Conservation (phyloP, 352 stramenopile genomes). For the Phytophthora crassamura region DNA sequence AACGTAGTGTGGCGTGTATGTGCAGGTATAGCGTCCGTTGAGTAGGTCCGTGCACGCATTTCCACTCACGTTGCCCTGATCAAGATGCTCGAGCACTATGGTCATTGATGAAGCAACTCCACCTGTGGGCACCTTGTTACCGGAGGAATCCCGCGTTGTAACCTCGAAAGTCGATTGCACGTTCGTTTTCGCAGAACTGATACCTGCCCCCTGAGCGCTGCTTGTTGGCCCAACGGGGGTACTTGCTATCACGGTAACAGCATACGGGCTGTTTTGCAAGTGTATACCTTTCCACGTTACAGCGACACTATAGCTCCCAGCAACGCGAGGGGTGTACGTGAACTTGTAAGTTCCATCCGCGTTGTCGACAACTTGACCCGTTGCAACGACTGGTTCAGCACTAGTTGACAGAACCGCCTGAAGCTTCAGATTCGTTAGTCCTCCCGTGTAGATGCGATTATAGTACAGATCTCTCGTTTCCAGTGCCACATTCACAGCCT, state of each 20-base stretch:
- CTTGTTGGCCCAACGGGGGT: constrained; percentile 49
- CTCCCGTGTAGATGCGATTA: constrained; percentile 62
- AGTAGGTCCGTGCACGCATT: constrained; percentile 54
- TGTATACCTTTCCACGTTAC: constrained; percentile 47
- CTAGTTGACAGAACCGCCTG: constrained; percentile 48
- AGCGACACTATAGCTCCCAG: constrained; percentile 55
- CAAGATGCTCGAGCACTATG: constrained; percentile 46
- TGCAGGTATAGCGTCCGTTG: constrained; percentile 67
- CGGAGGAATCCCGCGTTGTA: constrained; percentile 58
- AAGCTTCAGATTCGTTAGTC: constrained; percentile 32
- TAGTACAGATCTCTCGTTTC: constrained; percentile 60
- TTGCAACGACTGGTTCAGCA: constrained; percentile 31
- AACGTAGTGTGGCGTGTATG: constrained; percentile 61
- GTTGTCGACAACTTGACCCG: constrained; percentile 49
- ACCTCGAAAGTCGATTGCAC: constrained; percentile 68
- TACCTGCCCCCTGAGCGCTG: constrained; percentile 43
- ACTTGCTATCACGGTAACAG: constrained; percentile 57
- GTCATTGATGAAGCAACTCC: constrained; percentile 42
- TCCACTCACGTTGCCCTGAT: constrained; percentile 46
- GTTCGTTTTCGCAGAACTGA: constrained; percentile 54
- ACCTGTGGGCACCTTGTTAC: constrained; percentile 57
- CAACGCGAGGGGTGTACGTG: constrained; percentile 52
- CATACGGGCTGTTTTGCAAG: constrained; percentile 72
- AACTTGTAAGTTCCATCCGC: constrained; percentile 57
- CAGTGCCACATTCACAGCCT: constrained; percentile 46